phyloP scores from a whole-genome alignment of 148 eudicot species.

The Hydrangea macrophylla region DNA sequence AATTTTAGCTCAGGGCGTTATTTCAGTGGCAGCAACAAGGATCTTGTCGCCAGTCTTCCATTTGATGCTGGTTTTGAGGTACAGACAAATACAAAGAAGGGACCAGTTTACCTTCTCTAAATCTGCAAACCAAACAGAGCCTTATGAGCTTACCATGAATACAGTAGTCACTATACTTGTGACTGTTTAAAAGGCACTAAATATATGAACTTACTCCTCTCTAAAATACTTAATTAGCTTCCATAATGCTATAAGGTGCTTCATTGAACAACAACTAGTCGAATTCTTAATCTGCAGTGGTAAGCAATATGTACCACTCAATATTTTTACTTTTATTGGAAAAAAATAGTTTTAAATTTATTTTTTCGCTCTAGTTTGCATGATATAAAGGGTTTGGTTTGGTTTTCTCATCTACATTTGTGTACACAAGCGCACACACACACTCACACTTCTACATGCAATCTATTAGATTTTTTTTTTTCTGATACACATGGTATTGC shows the following conservation, averaged over 20 bases:
- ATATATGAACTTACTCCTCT: not conserved
- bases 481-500: conserved; percentile 19
- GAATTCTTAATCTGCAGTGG: not conserved
- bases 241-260: not conserved
- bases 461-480: too few relatives aligned
- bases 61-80: conserved; percentile 99
- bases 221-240: not conserved
- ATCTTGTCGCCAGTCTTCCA: conserved; percentile 58
- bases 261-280: conserved; percentile 4
- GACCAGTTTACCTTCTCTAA: too few relatives aligned
- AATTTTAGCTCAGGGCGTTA: conserved; percentile 94
- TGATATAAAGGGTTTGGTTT: too few relatives aligned
- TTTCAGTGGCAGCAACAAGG: conserved; percentile 55
- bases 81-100: conserved; percentile 8
- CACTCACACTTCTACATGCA: too few relatives aligned
- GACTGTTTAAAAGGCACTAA: not conserved
- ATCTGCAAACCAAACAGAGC: not conserved
- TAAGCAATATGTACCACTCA: too few relatives aligned
- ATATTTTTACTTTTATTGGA: too few relatives aligned
- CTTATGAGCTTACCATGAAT: conserved; percentile 2
- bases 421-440: too few relatives aligned
- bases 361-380: too few relatives aligned
- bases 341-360: too few relatives aligned
- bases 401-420: too few relatives aligned
- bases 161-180: not conserved